These are phyloP conservation scores for Spathaspora arborariae DNA, from an alignment of 805 yeast genomes.

Conservation along the genomic window DNA sequence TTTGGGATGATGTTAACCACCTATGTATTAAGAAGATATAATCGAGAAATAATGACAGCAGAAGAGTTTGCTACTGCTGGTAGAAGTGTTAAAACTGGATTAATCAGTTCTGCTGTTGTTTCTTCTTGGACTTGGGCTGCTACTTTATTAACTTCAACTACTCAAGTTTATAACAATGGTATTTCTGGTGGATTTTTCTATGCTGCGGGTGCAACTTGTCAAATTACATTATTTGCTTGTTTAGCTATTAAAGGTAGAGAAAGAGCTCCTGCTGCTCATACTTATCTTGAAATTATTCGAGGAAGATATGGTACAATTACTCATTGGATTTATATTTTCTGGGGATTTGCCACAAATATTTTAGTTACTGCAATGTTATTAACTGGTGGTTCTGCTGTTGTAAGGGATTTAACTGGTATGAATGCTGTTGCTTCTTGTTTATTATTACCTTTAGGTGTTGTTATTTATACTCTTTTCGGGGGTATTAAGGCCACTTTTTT, in stretches of 20 bases:
- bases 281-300: conserved; percentile 80
- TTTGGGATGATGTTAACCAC: conserved; percentile 78
- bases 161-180: conserved; percentile 76
- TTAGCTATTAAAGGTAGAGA: conserved; percentile 86
- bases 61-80: conserved; percentile 96
- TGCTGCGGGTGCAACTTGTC: conserved; percentile 90
- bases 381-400: conserved; percentile 87
- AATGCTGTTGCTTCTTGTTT: conserved; percentile 77
- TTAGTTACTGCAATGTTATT: conserved; percentile 89
- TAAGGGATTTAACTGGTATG: conserved; percentile 74
- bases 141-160: conserved; percentile 44
- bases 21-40: conserved; percentile 67
- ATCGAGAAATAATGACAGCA: conserved; percentile 82
- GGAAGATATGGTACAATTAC: conserved; percentile 77
- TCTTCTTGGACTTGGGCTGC: conserved; percentile 81
- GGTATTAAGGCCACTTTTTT: conserved; percentile 45
- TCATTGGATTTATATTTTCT: conserved; percentile 67
- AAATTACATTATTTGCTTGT: conserved; percentile 80
- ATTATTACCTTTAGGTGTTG: conserved; percentile 77
- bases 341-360: conserved; percentile 84
- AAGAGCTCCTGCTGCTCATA: conserved; percentile 88
- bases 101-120: conserved; percentile 87
- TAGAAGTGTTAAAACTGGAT: conserved; percentile 77
- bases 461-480: conserved; percentile 39
- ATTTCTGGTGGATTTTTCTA: conserved; percentile 77